Base-by-base conservation (phyloP, 306 rosid genomes). In the Rosa chinensis region DNA sequence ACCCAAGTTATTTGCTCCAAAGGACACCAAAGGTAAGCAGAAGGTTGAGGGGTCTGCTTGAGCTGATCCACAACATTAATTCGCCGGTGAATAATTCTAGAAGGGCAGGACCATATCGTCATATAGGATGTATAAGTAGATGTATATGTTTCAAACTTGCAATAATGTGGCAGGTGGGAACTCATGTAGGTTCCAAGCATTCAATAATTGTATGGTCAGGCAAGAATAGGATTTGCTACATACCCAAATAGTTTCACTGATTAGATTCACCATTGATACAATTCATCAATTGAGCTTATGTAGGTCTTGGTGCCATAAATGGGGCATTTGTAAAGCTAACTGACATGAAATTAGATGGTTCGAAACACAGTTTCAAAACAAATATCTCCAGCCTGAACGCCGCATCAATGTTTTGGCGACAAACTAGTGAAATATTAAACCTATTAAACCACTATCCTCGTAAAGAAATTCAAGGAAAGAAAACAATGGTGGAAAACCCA, bases 1-100 rank as follows among this genome's bases (percentile, higher is more conserved):
- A 69, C 84, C 85, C 0, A 77, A 78, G 72, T 47, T 61, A 35
- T 73, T 82, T 48, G 61, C 73, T 43, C 35, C 68, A 32, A 82
- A 67, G 63, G 68, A 49, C 13, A 53, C 9, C 43, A 35, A 73
- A 43, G 77, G 73, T 63, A 83, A 74, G 49, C 52, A 69, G 73
- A 69, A 42, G 20, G 18, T 69, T n/a, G 73, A 69, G 52, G 71
- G 71, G 47, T 66, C 71, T 66, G 47, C 48, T 39, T 66, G 71
- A 66, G 71, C 71, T 18, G 12, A 43, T 21, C 45, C 52, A 10
- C 53, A 68, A 5, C 73, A 17, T 69, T 43, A 21, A n/a, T 69
- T 43, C 20, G 71, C 14, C 23, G 23, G 44, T 20, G 25, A 66
- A 18, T 18, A 39, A 8, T 66, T 66, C 28, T 18, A 5, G 25